Percentiles rank a stretch among this genome's conserved stretches.
Conservation (phyloP, 139 green algal species). For the Zygnema circumcarinatum region DNA sequence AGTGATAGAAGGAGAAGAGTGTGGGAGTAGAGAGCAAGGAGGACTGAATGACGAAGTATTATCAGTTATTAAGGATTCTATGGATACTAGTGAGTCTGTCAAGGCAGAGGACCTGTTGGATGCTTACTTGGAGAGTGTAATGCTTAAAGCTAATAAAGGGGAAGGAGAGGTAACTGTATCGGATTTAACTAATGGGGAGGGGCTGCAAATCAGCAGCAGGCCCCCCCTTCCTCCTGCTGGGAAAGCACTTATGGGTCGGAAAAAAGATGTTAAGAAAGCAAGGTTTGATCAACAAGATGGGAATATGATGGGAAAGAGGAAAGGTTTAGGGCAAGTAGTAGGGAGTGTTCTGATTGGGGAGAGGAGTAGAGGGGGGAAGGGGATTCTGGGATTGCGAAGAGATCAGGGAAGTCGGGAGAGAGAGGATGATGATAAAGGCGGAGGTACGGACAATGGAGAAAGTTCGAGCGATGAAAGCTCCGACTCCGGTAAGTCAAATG, state of each 20-base stretch:
- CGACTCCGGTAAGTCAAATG: neutral
- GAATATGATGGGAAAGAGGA: neutral
- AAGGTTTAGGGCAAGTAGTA: neutral
- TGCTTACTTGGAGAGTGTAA: neutral
- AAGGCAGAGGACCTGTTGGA: neutral
- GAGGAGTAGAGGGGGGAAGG: no score
- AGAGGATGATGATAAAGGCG: neutral
- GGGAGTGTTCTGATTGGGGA: no score
- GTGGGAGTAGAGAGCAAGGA: no score
- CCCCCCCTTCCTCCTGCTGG: neutral
- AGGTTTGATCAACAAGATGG: neutral
- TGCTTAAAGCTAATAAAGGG: neutral
- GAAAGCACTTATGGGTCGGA: neutral
- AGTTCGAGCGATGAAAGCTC: neutral
- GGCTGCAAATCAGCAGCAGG: neutral
- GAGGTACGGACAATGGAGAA: neutral
- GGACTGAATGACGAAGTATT: no score
- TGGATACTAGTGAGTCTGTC: neutral
- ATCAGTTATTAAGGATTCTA: no score
- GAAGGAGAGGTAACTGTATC: neutral
- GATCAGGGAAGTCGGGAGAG: no score
- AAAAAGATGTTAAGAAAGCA: neutral
- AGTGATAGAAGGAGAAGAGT: no score
- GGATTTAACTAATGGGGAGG: neutral
- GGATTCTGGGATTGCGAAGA: neutral